Conservation (phyloP, 164 flowering plant genomes). For the Tetrastigma voinierianum region DNA sequence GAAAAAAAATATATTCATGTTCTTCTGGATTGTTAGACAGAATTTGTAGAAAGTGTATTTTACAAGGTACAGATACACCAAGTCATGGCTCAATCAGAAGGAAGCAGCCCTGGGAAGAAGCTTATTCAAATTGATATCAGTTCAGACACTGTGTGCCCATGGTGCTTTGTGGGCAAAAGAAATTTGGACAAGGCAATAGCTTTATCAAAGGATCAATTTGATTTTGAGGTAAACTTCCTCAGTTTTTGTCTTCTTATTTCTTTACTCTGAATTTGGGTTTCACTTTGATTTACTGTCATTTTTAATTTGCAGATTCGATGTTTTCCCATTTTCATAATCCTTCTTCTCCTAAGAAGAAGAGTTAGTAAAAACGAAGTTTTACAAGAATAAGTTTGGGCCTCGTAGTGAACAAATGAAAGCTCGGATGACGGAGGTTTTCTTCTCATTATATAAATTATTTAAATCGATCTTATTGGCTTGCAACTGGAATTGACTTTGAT, state of each 20-base stretch:
- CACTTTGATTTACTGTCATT: neutral
- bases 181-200: slow-evolving; percentile 85
- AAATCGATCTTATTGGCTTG: neutral
- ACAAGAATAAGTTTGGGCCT: slow-evolving; percentile 64
- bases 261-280: neutral
- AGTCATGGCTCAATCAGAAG: slow-evolving; percentile 50
- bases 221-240: slow-evolving; percentile 63
- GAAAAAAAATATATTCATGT: too few relatives aligned
- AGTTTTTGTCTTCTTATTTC: slow-evolving; percentile 5
- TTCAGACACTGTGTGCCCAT: slow-evolving; percentile 91
- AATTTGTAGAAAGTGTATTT: neutral
- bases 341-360: slow-evolving; percentile 82
- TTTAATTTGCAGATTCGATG: slow-evolving; percentile 60
- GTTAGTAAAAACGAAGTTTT: slow-evolving; percentile 54
- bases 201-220: slow-evolving; percentile 59
- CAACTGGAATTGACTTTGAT: neutral
- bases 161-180: slow-evolving; percentile 95
- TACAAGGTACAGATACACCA: slow-evolving; percentile 22
- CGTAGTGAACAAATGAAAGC: slow-evolving; percentile 40
- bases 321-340: slow-evolving; percentile 92
- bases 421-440: slow-evolving; percentile 74
- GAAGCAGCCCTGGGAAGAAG: slow-evolving; percentile 47
- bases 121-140: slow-evolving; percentile 70
- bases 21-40: neutral
- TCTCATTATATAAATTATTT: slow-evolving; percentile 1